Percentiles rank a stretch among this genome's conserved stretches.
phyloP scores from a whole-genome alignment of 805 yeast genomes.

The Suhomyces sp. region DNA sequence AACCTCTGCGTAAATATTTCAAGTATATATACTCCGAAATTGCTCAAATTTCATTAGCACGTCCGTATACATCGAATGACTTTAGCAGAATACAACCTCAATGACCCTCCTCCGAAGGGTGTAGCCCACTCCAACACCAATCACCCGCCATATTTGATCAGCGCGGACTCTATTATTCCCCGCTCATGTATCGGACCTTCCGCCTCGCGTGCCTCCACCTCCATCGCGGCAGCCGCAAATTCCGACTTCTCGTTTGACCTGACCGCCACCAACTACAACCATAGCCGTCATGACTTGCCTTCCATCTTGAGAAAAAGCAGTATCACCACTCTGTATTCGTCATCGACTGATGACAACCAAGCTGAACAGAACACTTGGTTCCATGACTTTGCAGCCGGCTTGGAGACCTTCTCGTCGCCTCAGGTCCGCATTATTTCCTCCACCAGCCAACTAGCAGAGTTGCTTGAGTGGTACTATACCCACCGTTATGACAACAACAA shows the following conservation, averaged over 20 bases:
- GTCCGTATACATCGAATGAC: conserved; percentile 1
- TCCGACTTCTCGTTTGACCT: not conserved
- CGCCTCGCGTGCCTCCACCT: conserved; percentile 7
- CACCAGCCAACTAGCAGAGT: conserved; percentile 4
- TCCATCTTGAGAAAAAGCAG: conserved; percentile 5
- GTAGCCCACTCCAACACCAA: not conserved
- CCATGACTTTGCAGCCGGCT: conserved; percentile 8
- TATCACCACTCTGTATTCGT: not conserved
- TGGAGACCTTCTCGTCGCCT: conserved; percentile 7
- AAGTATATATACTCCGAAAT: not conserved
- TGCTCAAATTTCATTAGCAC: not conserved
- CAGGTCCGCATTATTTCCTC: conserved; percentile 8
- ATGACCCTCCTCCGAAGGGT: conserved; percentile 13
- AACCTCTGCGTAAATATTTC: not conserved
- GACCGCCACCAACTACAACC: conserved; percentile 3
- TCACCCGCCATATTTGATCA: conserved; percentile 6
- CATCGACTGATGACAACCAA: not conserved
- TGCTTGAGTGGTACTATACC: conserved; percentile 10
- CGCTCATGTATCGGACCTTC: conserved; percentile 13
- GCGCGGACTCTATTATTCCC: conserved; percentile 10
- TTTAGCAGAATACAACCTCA: conserved; percentile 9
- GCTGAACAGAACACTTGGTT: conserved; percentile 4
- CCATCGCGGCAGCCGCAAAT: not conserved
- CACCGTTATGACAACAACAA: conserved; percentile 1
- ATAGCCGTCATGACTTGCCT: conserved; percentile 1